Evolutionary conservation across 257 asterid genomes (phyloP).

Genomic region (Craterostigma plantagineum): DNA sequence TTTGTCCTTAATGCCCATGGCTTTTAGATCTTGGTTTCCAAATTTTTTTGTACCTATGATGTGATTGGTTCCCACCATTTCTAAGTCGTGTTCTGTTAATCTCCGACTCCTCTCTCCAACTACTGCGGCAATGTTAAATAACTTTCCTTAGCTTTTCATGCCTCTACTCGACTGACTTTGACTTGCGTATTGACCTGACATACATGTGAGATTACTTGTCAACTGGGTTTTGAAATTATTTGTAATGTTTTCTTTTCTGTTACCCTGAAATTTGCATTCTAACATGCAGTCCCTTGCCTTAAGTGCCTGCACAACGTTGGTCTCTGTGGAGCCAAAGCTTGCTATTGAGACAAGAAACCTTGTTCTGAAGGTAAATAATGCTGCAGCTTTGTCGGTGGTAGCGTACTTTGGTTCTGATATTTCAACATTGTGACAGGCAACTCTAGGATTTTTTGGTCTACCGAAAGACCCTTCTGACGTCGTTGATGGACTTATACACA

Average conservation of each 20-base stretch:
- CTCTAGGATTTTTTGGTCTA: conserved; percentile 84
- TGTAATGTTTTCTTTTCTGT: neutral
- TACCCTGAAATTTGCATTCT: conserved; percentile 2
- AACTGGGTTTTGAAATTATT: neutral
- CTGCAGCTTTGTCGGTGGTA: conserved; percentile 5
- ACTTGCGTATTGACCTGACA: neutral
- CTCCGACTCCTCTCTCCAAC: no score
- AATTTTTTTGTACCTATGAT: no score
- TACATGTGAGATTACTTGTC: no score
- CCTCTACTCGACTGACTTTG: conserved; percentile 11
- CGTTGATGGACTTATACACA: conserved; percentile 53
- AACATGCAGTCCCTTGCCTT: conserved; percentile 78
- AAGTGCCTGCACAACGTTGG: conserved; percentile 95
- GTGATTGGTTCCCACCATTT: no score
- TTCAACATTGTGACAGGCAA: conserved; percentile 52
- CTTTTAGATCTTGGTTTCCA: no score
- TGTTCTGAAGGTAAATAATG: conserved; percentile 64
- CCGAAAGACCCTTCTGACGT: conserved; percentile 91
- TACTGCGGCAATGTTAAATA: no score
- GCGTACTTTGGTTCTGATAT: conserved; percentile 12
- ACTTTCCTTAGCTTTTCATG: conserved; percentile 2
- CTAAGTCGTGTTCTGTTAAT: no score
- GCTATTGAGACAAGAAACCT: conserved; percentile 77
- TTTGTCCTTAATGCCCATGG: no score
- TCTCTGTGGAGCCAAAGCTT: conserved; percentile 93